A percentile compares a stretch with the other conserved stretches of the same genome.
Conservation (phyloP, 2,329 filamentous ascomycete species). For the Aspergillus pseudoviridinutans region DNA sequence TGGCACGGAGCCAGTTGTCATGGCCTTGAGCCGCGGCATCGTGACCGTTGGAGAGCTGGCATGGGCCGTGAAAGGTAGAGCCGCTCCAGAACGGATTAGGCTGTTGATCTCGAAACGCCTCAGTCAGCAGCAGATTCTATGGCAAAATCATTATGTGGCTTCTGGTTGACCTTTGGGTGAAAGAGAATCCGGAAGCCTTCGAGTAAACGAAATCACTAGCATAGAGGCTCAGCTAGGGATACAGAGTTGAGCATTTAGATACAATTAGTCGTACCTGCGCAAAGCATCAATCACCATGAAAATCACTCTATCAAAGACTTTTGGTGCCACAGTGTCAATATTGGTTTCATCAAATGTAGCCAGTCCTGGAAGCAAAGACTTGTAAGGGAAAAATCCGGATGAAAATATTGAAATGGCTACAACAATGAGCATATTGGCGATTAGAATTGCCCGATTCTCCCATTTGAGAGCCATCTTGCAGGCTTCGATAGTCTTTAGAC, state of each 20-base stretch:
- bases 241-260: not conserved
- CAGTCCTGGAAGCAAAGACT: conserved; percentile 82
- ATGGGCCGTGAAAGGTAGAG: conserved; percentile 91
- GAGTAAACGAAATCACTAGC: conserved; percentile 88
- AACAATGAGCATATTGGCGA: conserved; percentile 75
- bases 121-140: conserved; percentile 4
- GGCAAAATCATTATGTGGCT: not conserved
- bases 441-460: conserved; percentile 46
- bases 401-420: conserved; percentile 74
- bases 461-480: conserved; percentile 19
- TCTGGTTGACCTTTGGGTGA: conserved; percentile 70
- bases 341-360: conserved; percentile 59
- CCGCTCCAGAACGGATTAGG: conserved; percentile 75
- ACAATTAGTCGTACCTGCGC: conserved; percentile 60
- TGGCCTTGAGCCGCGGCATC: conserved; percentile 95
- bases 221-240: conserved; percentile 16
- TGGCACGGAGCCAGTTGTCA: conserved; percentile 96
- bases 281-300: conserved; percentile 99
- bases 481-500: not conserved
- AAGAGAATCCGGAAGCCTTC: conserved; percentile 73
- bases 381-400: conserved; percentile 94
- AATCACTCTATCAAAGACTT: conserved; percentile 81
- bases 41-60: conserved; percentile 96
- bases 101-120: conserved; percentile 42
- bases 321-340: conserved; percentile 52